Evolutionary conservation across 2,329 filamentous ascomycete genomes (phyloP), one percentile per base, ranked within the genome.

Genomic region (Fusarium nematophilum): DNA sequence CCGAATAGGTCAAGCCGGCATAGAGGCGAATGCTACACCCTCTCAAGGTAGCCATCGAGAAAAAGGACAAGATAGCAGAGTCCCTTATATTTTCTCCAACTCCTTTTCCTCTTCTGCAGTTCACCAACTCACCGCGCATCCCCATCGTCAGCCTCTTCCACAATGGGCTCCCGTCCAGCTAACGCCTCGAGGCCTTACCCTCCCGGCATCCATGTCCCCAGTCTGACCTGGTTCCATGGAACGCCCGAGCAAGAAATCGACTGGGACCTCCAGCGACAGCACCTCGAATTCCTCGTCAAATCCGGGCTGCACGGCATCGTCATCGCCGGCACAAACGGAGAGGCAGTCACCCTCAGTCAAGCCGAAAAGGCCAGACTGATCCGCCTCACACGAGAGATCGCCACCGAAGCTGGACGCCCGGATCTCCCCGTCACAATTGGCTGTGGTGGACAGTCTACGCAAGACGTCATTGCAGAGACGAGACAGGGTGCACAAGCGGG

Each of bases 311-410:
- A 86, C 43, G 82, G 83, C 7, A 74, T 92, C 54, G 86, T 90
- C 38, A 86, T 87, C 34, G 88, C 90, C 69, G 90, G 89, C 44
- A 90, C 87, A 62, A 92, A 91, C 66, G 89, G 90, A 65, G 89
- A 92, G 75, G 87, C 89, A 8, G 88, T 90, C 3, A 88, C 90
- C 57, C 79, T 92, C 5, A 85, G 84, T 36, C 80, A 83, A 53
- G 80, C 83, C 11, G 90, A 92, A 72, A 86, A 89, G 67, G 80
- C 81, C 43, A 76, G 82, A 40, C 81, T 92, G 57, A 87, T 88
- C 5, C 75, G 74, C 53, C 81, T 83, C 25, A 89, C 88, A 2
- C 86, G 88, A 40, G 79, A 83, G 59, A 83, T 84, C 29, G 83
- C 88, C 31, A 81, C 84, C 59, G 75, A 79, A 30, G 79, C 79